Percentiles rank a stretch among this genome's conserved stretches.
Conservation (phyloP, 345 rosid species). For the Gossypium rotundifolium region DNA sequence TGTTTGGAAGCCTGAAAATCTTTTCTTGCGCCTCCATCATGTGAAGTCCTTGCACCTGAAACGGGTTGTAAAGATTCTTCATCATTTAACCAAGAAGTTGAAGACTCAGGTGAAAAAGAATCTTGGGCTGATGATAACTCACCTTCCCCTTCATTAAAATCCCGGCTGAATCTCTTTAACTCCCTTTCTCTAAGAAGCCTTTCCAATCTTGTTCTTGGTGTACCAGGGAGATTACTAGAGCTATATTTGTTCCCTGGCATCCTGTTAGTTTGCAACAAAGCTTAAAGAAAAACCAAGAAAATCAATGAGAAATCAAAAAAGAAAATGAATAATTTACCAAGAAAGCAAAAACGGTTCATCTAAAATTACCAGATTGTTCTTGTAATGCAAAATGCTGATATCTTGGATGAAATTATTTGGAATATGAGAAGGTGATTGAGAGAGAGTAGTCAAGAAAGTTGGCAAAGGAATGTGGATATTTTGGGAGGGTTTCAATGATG, state of each 20-base stretch:
- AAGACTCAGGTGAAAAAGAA: slow-evolving; percentile 16
- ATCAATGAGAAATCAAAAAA: background rate
- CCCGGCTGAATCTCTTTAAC: slow-evolving; percentile 32
- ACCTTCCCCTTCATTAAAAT: slow-evolving; percentile 26
- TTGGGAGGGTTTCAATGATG: no score
- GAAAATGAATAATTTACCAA: background rate
- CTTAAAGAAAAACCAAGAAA: slow-evolving; percentile 13
- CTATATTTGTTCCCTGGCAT: slow-evolving; percentile 40
- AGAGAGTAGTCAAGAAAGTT: no score
- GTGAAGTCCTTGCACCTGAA: slow-evolving; percentile 3
- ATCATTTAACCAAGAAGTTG: slow-evolving; percentile 17
- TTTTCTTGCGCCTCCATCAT: slow-evolving; percentile 11
- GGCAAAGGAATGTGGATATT: no score
- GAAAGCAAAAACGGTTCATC: background rate
- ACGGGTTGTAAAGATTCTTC: slow-evolving; percentile 16
- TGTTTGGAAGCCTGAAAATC: slow-evolving; percentile 24
- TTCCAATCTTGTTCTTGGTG: slow-evolving; percentile 42
- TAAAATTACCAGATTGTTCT: slow-evolving; percentile 19
- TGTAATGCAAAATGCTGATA: slow-evolving; percentile 27
- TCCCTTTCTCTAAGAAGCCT: slow-evolving; percentile 50
- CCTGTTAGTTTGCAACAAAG: slow-evolving; percentile 18
- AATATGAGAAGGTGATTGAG: no score
- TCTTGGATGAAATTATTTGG: background rate
- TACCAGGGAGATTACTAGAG: slow-evolving; percentile 18
- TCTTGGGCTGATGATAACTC: slow-evolving; percentile 18